Evolutionary conservation across 192 early-diverging fungal species (phyloP), one percentile per base, ranked within the genome.

Genomic region (Entomortierella beljakovae): DNA sequence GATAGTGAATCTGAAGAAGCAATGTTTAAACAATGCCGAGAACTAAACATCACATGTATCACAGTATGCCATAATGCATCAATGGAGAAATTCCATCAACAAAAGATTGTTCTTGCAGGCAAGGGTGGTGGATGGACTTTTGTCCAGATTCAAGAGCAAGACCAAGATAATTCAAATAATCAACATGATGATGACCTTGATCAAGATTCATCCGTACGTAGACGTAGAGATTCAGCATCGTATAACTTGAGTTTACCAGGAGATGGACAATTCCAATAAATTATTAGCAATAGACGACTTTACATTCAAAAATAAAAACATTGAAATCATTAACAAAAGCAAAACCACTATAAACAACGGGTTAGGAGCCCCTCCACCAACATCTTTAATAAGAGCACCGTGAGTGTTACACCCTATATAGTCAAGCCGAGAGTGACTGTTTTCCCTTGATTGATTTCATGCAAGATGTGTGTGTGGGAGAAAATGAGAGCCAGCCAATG

Each of bases 41-140:
- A 90, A 33, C 68, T 83, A 3, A 91, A 89, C 1, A 93, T 97
- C 63, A 96, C 97, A 1, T 79, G 95, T 8, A 89, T 98, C n/a
- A 95, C 96, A 15, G 92, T 99, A 26, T 93, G 92, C 6, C 98
- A 99, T 64, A 88, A 94, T 43, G 46, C 38, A 23, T 57, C 35
- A 22, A 57, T 83, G 57, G 65, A 75, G 38, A 28, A 54, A 35
- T 80, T 63, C 53, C 82, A 83, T 46, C 67, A 71, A 43, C 69
- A 77, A 25, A 60, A 68, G 60, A 56, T 83, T 52, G 35, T 52
- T 22, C 56, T 83, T 10, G 65, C 71, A 55, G 68, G 65, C 0
- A 32, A 54, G 13, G 82, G 82, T 15, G 82, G 82, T 0, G 54
- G 40, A 1, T 83, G 75, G 75, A 26, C 65, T 2, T 57, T 33